phyloP scores from a whole-genome alignment of 345 rosid species.

The Citrus mangshanensis region DNA sequence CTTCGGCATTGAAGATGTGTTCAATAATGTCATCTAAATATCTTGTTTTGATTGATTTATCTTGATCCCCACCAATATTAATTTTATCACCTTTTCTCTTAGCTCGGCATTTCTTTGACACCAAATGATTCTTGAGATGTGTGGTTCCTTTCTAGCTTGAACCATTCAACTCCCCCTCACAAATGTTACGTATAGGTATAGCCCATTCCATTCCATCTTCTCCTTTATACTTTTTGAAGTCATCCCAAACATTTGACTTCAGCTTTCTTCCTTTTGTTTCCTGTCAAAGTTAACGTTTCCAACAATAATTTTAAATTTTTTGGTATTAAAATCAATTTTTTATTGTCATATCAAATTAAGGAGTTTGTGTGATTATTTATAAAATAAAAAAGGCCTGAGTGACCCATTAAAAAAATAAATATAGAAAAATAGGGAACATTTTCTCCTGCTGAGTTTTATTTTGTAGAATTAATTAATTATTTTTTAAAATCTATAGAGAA shows the following conservation, averaged over 20 bases:
- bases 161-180: neutral
- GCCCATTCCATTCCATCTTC: conserved; percentile 1
- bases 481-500: too few relatives aligned
- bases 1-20: neutral
- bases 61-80: neutral
- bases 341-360: too few relatives aligned
- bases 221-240: neutral
- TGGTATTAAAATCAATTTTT: too few relatives aligned
- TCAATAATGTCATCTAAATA: neutral
- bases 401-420: too few relatives aligned
- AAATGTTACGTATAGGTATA: neutral
- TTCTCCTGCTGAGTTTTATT: too few relatives aligned
- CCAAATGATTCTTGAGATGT: neutral
- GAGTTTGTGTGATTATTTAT: too few relatives aligned
- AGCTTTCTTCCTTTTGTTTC: neutral
- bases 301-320: too few relatives aligned
- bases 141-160: neutral
- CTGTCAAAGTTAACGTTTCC: too few relatives aligned
- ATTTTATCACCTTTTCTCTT: neutral
- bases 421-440: too few relatives aligned
- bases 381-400: too few relatives aligned
- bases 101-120: neutral
- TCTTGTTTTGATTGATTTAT: neutral
- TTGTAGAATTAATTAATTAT: too few relatives aligned
- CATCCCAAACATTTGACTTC: neutral